These are phyloP conservation scores for Didymosphaeria variabile DNA, from an alignment of 2,329 filamentous ascomycete species.

Conservation along the genomic window DNA sequence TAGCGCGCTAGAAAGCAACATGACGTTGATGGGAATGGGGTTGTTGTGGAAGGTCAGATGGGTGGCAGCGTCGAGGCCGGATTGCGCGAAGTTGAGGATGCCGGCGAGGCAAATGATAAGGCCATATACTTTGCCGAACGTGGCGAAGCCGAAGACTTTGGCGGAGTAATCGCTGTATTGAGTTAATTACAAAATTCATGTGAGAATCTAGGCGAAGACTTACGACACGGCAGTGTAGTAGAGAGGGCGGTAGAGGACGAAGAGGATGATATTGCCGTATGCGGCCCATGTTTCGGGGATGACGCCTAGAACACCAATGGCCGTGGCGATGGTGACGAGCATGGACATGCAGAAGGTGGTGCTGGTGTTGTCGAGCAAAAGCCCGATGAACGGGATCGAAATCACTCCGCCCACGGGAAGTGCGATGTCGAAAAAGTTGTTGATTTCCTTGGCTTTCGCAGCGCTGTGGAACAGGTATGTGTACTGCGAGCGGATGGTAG, in stretches of 20 bases:
- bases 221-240: slow-evolving; percentile 89
- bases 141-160: slow-evolving; percentile 90
- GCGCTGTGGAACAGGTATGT: slow-evolving; percentile 73
- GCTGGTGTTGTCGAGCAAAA: slow-evolving; percentile 78
- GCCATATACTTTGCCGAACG: slow-evolving; percentile 94
- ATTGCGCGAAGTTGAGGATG: slow-evolving; percentile 83
- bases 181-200: background rate
- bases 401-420: slow-evolving; percentile 83
- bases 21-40: slow-evolving; percentile 79
- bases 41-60: slow-evolving; percentile 76
- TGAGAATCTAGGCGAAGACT: slow-evolving; percentile 30
- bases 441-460: slow-evolving; percentile 72
- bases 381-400: slow-evolving; percentile 86
- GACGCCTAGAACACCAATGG: slow-evolving; percentile 79
- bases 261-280: slow-evolving; percentile 79
- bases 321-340: slow-evolving; percentile 75
- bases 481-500: slow-evolving; percentile 85
- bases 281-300: slow-evolving; percentile 75
- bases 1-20: slow-evolving; percentile 69
- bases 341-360: slow-evolving; percentile 75
- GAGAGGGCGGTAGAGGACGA: slow-evolving; percentile 85
- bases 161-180: slow-evolving; percentile 75
- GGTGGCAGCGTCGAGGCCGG: slow-evolving; percentile 79
- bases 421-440: slow-evolving; percentile 86
- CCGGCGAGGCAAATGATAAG: slow-evolving; percentile 87